These are phyloP conservation scores for Trichoderma sp. DNA, from an alignment of 2,329 filamentous ascomycete genomes.

Conservation along the genomic window DNA sequence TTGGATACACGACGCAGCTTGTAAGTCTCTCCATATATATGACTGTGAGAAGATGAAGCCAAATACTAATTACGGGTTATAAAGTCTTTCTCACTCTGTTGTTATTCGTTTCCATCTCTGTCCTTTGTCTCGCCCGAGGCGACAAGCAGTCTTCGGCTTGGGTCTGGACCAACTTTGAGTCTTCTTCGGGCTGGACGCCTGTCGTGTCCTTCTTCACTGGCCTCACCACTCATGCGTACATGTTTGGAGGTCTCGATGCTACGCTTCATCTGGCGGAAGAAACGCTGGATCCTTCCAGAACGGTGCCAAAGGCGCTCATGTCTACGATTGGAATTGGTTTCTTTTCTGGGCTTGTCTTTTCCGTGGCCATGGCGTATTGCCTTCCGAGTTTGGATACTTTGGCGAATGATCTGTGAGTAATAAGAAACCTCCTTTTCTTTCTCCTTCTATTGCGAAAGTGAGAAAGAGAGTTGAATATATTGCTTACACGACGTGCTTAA, in stretches of 20 bases:
- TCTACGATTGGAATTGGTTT: slow-evolving; percentile 39
- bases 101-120: neutral
- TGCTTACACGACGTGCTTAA: neutral
- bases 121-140: slow-evolving; percentile 13
- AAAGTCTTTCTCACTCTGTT: slow-evolving; percentile 12
- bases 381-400: slow-evolving; percentile 30
- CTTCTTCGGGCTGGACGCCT: slow-evolving; percentile 35
- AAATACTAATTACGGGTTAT: neutral
- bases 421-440: no score
- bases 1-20: slow-evolving; percentile 16
- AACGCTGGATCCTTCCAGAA: slow-evolving; percentile 34
- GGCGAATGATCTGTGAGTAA: slow-evolving; percentile 17
- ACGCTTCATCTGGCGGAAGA: slow-evolving; percentile 44
- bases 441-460: no score
- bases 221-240: slow-evolving; percentile 41
- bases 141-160: slow-evolving; percentile 15
- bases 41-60: neutral
- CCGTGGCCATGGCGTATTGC: slow-evolving; percentile 35
- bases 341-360: slow-evolving; percentile 36
- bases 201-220: slow-evolving; percentile 43
- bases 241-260: slow-evolving; percentile 41
- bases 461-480: no score
- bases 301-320: slow-evolving; percentile 39
- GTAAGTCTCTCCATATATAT: slow-evolving; percentile 12
- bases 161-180: slow-evolving; percentile 38